Percentiles rank a stretch among this genome's conserved stretches.
Conservation (phyloP, 2,329 filamentous ascomycete species). For the Fusarium begoniae region DNA sequence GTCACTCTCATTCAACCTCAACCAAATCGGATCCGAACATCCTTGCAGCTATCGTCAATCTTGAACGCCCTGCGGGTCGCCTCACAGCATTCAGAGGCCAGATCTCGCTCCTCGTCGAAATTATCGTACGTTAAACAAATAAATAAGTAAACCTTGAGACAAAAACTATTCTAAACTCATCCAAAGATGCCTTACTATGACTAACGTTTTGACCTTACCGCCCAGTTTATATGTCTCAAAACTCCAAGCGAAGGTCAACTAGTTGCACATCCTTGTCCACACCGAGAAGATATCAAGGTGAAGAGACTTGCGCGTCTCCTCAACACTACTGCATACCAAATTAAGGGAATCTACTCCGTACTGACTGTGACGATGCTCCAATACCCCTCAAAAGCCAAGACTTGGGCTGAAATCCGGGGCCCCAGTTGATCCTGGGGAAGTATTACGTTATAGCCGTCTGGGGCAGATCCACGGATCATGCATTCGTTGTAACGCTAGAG, state of each 20-base stretch:
- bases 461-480: neutral
- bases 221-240: neutral
- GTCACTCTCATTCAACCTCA: neutral
- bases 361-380: neutral
- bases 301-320: neutral
- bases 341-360: neutral
- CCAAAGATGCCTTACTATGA: neutral
- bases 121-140: neutral
- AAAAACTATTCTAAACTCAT: neutral
- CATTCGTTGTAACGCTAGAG: neutral
- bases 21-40: neutral
- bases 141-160: neutral
- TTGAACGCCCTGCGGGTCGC: neutral
- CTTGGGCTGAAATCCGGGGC: neutral
- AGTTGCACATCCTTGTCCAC: neutral
- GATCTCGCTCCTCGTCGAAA: neutral
- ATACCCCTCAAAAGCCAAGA: neutral
- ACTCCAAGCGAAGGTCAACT: neutral
- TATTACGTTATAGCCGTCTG: constrained; percentile 3
- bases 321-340: neutral
- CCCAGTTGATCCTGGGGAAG: neutral
- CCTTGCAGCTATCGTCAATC: neutral
- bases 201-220: neutral
- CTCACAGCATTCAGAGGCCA: neutral
- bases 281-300: neutral